These are phyloP conservation scores for Oryza nivara DNA, from an alignment of 176 grass and related monocot genomes.

Conservation along the genomic window DNA sequence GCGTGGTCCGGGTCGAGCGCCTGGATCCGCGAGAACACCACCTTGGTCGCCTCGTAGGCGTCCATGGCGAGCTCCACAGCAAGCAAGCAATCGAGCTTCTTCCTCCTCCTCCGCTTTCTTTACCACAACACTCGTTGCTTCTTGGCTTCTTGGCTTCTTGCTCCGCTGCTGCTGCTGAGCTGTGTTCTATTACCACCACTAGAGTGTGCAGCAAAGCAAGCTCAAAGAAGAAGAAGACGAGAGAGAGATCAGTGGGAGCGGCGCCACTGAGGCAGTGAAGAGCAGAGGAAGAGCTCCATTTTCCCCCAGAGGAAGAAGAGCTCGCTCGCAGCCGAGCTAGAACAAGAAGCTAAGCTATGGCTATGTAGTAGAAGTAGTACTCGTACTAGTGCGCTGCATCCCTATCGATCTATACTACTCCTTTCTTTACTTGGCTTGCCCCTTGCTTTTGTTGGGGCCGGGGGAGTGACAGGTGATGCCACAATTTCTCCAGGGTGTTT, in stretches of 20 bases:
- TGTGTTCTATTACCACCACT: background rate
- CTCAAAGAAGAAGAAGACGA: background rate
- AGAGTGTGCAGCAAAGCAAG: background rate
- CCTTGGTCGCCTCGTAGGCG: conserved; percentile 94
- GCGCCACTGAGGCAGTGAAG: conserved; percentile 16
- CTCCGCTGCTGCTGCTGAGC: background rate
- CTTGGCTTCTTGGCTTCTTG: background rate
- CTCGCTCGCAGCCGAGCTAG: conserved; percentile 9
- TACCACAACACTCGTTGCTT: too few relatives aligned
- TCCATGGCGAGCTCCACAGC: conserved; percentile 53
- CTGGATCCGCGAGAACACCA: conserved; percentile 98
- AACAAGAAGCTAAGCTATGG: background rate
- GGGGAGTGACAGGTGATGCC: background rate
- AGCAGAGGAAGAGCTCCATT: conserved; percentile 37
- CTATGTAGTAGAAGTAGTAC: too few relatives aligned
- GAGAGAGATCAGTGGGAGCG: background rate
- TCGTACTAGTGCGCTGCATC: conserved; percentile 41
- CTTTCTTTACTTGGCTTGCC: background rate
- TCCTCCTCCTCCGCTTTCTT: background rate
- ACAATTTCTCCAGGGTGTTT: background rate
- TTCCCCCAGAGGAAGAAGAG: background rate
- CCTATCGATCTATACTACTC: conserved; percentile 24
- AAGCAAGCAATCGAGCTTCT: background rate
- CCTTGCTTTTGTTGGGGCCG: background rate
- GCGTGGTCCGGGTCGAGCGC: conserved; percentile 88